Conservation (phyloP, 2,329 filamentous ascomycete genomes). For the Cucurbitaria berberidis region DNA sequence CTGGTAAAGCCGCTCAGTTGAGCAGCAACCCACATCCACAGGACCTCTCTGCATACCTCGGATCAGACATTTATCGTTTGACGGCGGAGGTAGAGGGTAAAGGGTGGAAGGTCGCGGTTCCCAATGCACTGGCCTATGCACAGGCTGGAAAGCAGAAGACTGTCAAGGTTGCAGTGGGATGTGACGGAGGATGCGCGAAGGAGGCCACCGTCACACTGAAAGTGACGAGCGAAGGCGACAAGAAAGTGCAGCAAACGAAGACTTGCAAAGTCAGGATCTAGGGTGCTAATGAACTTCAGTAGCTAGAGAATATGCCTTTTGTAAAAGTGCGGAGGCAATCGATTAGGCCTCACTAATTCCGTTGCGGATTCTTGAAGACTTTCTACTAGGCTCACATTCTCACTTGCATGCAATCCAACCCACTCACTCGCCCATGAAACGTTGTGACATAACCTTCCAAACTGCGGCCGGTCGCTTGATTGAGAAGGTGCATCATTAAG, state of each 20-base stretch:
- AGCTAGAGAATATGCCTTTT: background rate
- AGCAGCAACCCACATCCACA: constrained; percentile 32
- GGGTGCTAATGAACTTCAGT: background rate
- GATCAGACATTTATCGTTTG: constrained; percentile 58
- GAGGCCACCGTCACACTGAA: constrained; percentile 52
- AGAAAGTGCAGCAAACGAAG: constrained; percentile 17
- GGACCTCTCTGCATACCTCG: constrained; percentile 50
- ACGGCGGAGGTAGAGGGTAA: constrained; percentile 52
- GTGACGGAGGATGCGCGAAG: constrained; percentile 28
- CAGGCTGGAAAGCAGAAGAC: constrained; percentile 50
- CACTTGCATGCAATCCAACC: too few species aligned
- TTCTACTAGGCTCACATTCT: too few species aligned
- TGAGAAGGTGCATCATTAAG: too few species aligned
- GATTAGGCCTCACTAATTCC: too few species aligned
- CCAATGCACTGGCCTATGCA: constrained; percentile 49
- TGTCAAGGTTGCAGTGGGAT: constrained; percentile 54
- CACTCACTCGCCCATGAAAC: too few species aligned
- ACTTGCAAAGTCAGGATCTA: constrained; percentile 5
- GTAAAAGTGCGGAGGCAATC: too few species aligned
- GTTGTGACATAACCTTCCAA: too few species aligned
- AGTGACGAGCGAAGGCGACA: constrained; percentile 56
- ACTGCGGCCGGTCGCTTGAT: too few species aligned
- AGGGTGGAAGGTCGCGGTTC: constrained; percentile 56
- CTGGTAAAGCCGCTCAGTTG: constrained; percentile 41
- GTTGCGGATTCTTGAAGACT: too few species aligned